Evolutionary conservation across 257 asterid genomes (phyloP), one percentile per base, ranked within the genome.

Genomic region (Solanum lycopersicoides): DNA sequence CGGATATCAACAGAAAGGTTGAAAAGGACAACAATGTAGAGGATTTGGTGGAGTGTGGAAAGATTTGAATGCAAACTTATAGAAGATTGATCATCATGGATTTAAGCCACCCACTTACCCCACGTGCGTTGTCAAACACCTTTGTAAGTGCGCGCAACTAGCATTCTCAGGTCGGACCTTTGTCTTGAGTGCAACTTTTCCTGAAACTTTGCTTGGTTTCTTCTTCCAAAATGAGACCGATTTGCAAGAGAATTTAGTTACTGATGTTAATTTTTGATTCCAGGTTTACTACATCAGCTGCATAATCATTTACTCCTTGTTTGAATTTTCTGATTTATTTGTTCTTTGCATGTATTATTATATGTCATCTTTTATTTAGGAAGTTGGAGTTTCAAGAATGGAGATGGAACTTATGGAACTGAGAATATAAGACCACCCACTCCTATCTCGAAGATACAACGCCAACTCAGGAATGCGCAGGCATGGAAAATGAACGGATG

Each of bases 21-120:
- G 59, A 41, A 23, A 25, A 44, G 9, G 60, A 44, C 12, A 42
- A 25, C 83, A 44, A 15, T 77, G n/a, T 65, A 32, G 32, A 28
- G 76, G 50, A 45, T 45, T 53, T 53, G 83, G 28, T 42, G 69
- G 83, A 35, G 37, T 45, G 50, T 85, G 87, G 71, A 74, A 60
- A 69, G 47, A 77, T 20, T 82, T 89, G 82, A 83, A 83, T 34
- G 82, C 83, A 18, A 53, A 75, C 25, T 68, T 89, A 76, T 91
- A 88, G 18, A 91, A 88, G 63, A 63, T 86, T 21, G 93, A 91
- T n/a, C 98, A 30, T 98, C 98, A 30, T 98, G 97, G 3, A 96
- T 96, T 89, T 94, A 96, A 13, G 98, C 94, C 20, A 75, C 98
- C 98, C 99, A 94, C 82, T 96, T 96, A 1, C 98, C 99, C 99